Base-by-base conservation (phyloP, 306 rosid genomes). In the Lathyrus aphaca region DNA sequence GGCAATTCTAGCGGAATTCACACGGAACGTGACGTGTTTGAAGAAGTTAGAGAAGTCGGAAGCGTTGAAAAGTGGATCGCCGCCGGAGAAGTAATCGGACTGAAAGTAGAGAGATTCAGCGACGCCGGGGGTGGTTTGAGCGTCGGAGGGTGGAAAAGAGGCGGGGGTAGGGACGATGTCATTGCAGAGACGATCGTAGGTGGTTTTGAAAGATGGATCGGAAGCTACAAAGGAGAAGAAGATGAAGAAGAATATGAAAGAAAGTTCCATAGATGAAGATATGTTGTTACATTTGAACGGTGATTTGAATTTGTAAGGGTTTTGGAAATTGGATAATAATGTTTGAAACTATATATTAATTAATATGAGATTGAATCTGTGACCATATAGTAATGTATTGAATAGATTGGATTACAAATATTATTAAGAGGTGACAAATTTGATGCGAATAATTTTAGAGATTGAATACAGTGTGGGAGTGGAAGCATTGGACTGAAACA, bases 51-150 rank as follows among this genome's bases (percentile, higher is more conserved):
- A 3, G 42, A 70, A 12, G 16, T 57, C n/a, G 63, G 83, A 73
- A 56, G 8, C 50, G n/a, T 76, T 77, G 80, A 89, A 72, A 14
- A 88, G 45, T 11, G 59, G 83, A 37, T 74, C 83, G 51, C 95
- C 96, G 48, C 93, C 95, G 43, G 81, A 23, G 86, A 87, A 88
- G 79, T 73, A 89, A 0, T 85, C 87, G 29, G 19, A 61, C 37
- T 66, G 68, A 64, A 88, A 73, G 4, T 30, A 80, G 44, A 86
- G 76, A 27, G 73, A 57, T 3, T 54, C 57, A 45, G 74, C 18
- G 51, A 12, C 1, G 23, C 48, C 64, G 58, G 86, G 77, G n/a
- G 65, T 68, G 58, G 32, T 10, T 27, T 18, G 51, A 9, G 58
- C 65, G 13, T 78, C 15, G 44, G 4, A 0, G 6, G 2, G 65